Evolutionary conservation across 495 filamentous ascomycete genomes (phyloP), one percentile per base, ranked within the genome.

Genomic region (Lophiotrema nucula): DNA sequence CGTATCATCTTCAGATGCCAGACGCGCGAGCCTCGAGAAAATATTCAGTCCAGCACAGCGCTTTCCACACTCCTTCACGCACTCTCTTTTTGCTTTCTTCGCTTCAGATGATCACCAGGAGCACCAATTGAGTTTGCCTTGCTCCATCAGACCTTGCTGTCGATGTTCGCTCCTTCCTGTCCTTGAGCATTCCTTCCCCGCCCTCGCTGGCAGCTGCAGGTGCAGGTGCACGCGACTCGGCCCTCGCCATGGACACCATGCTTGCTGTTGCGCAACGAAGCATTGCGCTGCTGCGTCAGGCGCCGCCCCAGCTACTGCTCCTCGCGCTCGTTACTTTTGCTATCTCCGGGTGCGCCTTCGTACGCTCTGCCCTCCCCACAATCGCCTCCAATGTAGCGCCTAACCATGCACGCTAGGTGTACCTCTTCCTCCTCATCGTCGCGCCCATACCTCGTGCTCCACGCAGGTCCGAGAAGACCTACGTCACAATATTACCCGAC

Each of bases 401-500:
- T 16, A 35, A 47, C 53, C 12, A 12, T 26, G 12, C 13, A 1
- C 12, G 8, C 16, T 27, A 92, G 89, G 73, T 88, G 66, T 95
- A 90, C 71, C 58, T 84, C 50, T 68, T 80, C 46, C 78, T 97
- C 53, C 83, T 80, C 63, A 66, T 90, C 58, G 76, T 92, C 69
- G 92, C 92, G 12, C 91, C 91, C 22, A 80, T 83, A 23, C 93
- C 93, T 1, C 90, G 93, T 41, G 73, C 76, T 10, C 79, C 89
- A 2, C 76, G 83, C 21, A 75, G 76, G n/a, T 89, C 88, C 46
- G 93, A 98, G 73, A 91, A 90, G 71, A 84, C 78, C n/a, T 97
- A 90, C 75, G 81, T 82, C 26, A 92, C 88, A 23, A 84, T 89
- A 18, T 72, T 81, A 25, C 74, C 86, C 48, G 78, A 83, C 62